These are phyloP conservation scores for Colletotrichum euphorbiae DNA, from an alignment of 2,329 filamentous ascomycete species.

Conservation along the genomic window DNA sequence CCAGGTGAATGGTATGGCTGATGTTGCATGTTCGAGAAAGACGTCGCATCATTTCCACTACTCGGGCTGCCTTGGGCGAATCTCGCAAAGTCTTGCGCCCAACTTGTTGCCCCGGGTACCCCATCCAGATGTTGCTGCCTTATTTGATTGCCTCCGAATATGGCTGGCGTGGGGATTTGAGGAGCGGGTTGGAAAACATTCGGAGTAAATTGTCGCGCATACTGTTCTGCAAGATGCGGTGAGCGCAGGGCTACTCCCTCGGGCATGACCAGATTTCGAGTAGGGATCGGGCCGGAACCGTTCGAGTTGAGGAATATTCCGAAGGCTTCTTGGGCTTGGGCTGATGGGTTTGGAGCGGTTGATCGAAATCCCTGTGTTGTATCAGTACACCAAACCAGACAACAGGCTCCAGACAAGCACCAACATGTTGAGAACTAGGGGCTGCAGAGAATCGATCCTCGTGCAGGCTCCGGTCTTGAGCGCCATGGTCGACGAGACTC, in stretches of 20 bases:
- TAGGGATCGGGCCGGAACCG: not conserved
- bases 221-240: not conserved
- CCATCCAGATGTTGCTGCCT: not conserved
- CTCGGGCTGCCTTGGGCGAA: not conserved
- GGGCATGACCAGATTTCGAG: not conserved
- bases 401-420: not conserved
- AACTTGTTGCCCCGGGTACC: not conserved
- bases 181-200: not conserved
- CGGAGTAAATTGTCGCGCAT: not conserved
- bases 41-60: not conserved
- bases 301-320: slow-evolving; percentile 49
- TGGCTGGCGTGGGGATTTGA: not conserved
- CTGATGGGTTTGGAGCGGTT: not conserved
- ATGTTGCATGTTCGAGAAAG: not conserved
- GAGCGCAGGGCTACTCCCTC: not conserved
- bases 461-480: slow-evolving; percentile 55
- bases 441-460: slow-evolving; percentile 52
- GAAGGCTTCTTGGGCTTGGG: slow-evolving; percentile 49
- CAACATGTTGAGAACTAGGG: slow-evolving; percentile 12
- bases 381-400: not conserved
- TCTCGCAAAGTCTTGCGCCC: slow-evolving; percentile 35
- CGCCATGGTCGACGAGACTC: slow-evolving; percentile 55
- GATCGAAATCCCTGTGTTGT: slow-evolving; percentile 27
- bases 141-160: too few relatives aligned
- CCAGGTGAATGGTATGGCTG: not conserved